Conservation (phyloP, 257 asterid genomes). For the Jacaranda mimosifolia region DNA sequence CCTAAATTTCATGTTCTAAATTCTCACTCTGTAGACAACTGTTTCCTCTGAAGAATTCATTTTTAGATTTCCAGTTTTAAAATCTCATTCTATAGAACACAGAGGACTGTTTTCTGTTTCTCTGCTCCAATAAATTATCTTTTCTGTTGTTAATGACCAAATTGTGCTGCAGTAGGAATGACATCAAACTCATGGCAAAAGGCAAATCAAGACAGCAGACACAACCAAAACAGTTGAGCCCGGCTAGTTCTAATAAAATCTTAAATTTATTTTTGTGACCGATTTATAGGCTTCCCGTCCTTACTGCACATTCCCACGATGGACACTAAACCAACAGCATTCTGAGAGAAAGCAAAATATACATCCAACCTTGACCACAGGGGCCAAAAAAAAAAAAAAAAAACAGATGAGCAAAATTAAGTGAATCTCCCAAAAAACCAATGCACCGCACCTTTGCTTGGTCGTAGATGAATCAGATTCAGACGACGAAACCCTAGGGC, state of each 20-base stretch:
- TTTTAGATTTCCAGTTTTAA: not conserved
- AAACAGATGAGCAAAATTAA: not conserved
- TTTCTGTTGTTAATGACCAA: slow-evolving; percentile 8
- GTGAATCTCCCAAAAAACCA: slow-evolving; percentile 25
- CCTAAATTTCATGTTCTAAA: not conserved
- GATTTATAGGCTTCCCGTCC: slow-evolving; percentile 10
- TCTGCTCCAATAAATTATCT: not conserved
- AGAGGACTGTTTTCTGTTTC: not conserved
- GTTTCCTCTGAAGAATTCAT: not conserved
- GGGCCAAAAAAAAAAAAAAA: not conserved
- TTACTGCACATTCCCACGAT: not conserved
- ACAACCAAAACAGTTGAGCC: not conserved
- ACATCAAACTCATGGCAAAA: slow-evolving; percentile 11
- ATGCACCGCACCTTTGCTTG: slow-evolving; percentile 71
- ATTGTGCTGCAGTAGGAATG: not conserved
- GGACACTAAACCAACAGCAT: slow-evolving; percentile 17
- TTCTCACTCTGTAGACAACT: not conserved
- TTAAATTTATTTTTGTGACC: not conserved
- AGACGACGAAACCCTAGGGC: slow-evolving; percentile 73
- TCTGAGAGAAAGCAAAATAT: not conserved
- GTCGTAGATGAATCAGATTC: slow-evolving; percentile 69
- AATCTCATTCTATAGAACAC: not conserved
- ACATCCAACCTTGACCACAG: not conserved
- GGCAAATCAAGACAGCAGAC: slow-evolving; percentile 7
- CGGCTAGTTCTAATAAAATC: not conserved